These are phyloP conservation scores for Asterophora parasitica DNA, from an alignment of 768 basidiomycete species.

Conservation along the genomic window DNA sequence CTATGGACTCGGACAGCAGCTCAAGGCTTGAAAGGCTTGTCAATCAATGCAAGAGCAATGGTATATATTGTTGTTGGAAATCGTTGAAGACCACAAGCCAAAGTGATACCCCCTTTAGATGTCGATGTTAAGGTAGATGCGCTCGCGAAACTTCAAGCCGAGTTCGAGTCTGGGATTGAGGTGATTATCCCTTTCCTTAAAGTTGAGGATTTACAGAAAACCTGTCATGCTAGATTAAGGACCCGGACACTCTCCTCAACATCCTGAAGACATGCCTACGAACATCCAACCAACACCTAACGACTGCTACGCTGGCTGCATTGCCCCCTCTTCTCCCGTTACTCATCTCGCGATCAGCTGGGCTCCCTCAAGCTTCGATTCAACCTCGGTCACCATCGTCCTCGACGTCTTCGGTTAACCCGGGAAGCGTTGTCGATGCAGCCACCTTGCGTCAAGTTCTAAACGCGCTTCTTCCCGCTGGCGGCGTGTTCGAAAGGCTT, in stretches of 20 bases:
- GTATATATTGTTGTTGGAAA: conserved; percentile 28
- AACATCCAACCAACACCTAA: conserved; percentile 77
- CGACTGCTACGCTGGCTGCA: conserved; percentile 68
- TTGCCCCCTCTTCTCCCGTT: conserved; percentile 64
- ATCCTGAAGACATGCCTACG: conserved; percentile 72
- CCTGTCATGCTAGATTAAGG: conserved; percentile 49
- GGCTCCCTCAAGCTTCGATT: conserved; percentile 22
- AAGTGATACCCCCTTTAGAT: conserved; percentile 38
- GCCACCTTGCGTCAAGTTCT: conserved; percentile 64
- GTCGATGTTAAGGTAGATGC: conserved; percentile 80
- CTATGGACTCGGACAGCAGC: conserved; percentile 47
- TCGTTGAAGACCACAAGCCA: conserved; percentile 8
- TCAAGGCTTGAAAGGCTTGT: conserved; percentile 54
- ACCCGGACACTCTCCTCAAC: conserved; percentile 65
- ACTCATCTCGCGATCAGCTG: conserved; percentile 42
- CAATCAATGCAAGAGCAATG: conserved; percentile 60
- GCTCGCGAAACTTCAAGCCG: conserved; percentile 68
- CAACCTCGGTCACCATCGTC: conserved; percentile 47
- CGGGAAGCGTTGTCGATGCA: conserved; percentile 45
- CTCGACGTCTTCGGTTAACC: conserved; percentile 41
- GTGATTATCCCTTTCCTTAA: conserved; percentile 32
- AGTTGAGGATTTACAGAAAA: conserved; percentile 2
- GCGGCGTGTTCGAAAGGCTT: conserved; percentile 77
- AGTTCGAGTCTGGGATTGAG: conserved; percentile 69
- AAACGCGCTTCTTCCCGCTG: conserved; percentile 63